Evolutionary conservation across 768 basidiomycete species (phyloP), one percentile per base, ranked within the genome.

Genomic region (Tylopilus plumbeoviolaceoides): DNA sequence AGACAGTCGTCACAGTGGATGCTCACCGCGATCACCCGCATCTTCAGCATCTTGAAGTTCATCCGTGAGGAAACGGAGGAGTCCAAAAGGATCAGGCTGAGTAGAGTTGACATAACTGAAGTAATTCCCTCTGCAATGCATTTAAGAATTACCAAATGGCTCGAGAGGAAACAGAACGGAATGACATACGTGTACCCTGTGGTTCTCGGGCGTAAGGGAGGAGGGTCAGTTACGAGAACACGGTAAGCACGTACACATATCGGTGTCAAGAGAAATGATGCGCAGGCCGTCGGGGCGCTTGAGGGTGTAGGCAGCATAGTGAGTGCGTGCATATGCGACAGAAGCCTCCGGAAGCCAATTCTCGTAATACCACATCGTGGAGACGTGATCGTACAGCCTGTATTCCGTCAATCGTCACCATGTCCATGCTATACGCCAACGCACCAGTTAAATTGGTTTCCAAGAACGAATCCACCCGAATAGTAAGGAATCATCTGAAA

Each of bases 31-130:
- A 30, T 79, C 74, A 1, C 75, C 75, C 0, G 68, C 64, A 47
- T 80, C 78, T 53, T 80, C 79, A 0, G 78, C 76, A n/a, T 68
- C 75, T 57, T 80, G 79, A 10, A 81, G 70, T 49, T 79, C 79
- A 39, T 78, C 74, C 2, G 79, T 79, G 44, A 80, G 58, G 66
- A 76, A 80, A 15, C 74, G 67, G 38, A 80, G 67, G 68, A 79
- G 76, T 17, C 79, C 79, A 18, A 73, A 78, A 27, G 69, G 64
- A 55, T 80, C 79, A 5, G 72, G 68, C n/a, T 66, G 54, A 9
- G 70, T 72, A 33, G 76, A 64, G 58, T 80, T 79, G 57, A 81
- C 71, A 54, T 75, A 81, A 51, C 72, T 74, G 62, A 77, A 79
- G 55, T 69, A 75, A 56, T 80, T 80, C 17, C 66, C 59, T 18